A percentile compares a stretch with the other conserved stretches of the same genome.
Conservation (phyloP, 306 rosid genomes). For the Lathyrus tuberosus region DNA sequence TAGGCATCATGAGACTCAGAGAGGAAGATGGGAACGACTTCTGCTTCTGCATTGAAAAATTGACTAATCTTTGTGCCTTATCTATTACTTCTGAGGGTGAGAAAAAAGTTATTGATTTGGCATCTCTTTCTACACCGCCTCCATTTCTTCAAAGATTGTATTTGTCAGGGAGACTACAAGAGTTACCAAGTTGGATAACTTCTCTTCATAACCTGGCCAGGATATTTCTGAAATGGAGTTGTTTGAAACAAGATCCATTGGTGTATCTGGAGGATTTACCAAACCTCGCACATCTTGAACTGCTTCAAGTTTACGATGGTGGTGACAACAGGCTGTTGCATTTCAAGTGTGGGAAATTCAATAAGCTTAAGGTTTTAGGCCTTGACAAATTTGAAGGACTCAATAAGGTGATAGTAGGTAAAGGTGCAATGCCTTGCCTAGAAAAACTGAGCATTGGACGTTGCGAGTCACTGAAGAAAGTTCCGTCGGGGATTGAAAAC, state of each 20-base stretch:
- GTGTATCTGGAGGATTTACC: constrained; percentile 47
- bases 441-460: constrained; percentile 63
- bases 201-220: constrained; percentile 40
- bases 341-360: constrained; percentile 55
- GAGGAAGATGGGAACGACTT: constrained; percentile 52
- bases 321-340: constrained; percentile 47
- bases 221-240: constrained; percentile 51
- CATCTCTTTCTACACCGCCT: constrained; percentile 46
- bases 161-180: constrained; percentile 48
- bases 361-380: constrained; percentile 63
- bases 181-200: constrained; percentile 52
- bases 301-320: constrained; percentile 51
- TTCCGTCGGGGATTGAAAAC: constrained; percentile 64
- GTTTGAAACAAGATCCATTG: constrained; percentile 45
- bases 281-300: constrained; percentile 54
- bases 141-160: constrained; percentile 48
- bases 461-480: constrained; percentile 48
- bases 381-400: constrained; percentile 64
- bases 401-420: constrained; percentile 46
- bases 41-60: constrained; percentile 48
- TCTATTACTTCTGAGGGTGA: constrained; percentile 43
- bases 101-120: constrained; percentile 47
- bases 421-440: constrained; percentile 64
- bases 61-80: constrained; percentile 49
- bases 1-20: constrained; percentile 48